phyloP scores from a whole-genome alignment of 2,329 filamentous ascomycete species.

The Trichoderma breve region DNA sequence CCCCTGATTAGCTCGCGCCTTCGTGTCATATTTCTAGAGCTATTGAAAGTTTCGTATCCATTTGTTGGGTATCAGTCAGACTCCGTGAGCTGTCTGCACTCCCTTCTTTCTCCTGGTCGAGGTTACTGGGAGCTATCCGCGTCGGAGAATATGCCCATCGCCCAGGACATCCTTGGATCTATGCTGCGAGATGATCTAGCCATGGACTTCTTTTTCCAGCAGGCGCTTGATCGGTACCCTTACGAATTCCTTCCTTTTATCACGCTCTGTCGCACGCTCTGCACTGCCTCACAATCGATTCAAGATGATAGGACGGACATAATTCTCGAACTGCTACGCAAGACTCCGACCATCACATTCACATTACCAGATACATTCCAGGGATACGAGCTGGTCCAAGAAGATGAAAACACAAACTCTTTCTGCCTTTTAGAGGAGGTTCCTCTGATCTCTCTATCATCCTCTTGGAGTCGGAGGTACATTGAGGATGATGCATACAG shows the following conservation, averaged over 20 bases:
- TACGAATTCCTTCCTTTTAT: constrained; percentile 82
- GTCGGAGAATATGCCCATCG: constrained; percentile 31
- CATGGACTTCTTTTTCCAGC: constrained; percentile 59
- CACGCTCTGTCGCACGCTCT: constrained; percentile 65
- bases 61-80: constrained; percentile 72
- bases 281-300: constrained; percentile 33
- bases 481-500: constrained; percentile 53
- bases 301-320: constrained; percentile 44
- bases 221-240: constrained; percentile 75
- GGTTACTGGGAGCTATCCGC: constrained; percentile 54
- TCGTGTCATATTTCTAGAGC: constrained; percentile 64
- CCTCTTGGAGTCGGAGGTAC: constrained; percentile 44
- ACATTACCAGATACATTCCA: constrained; percentile 69
- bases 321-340: constrained; percentile 64
- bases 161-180: constrained; percentile 35
- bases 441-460: constrained; percentile 56
- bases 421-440: constrained; percentile 67
- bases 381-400: constrained; percentile 73
- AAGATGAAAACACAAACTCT: constrained; percentile 81
- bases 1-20: constrained; percentile 60
- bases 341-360: constrained; percentile 74
- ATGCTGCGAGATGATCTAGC: constrained; percentile 44
- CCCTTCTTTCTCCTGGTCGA: constrained; percentile 57
- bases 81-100: constrained; percentile 63
- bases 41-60: constrained; percentile 65